These are phyloP conservation scores for Taiozyma sp. DNA, from an alignment of 1,139 yeast genomes.

Conservation along the genomic window DNA sequence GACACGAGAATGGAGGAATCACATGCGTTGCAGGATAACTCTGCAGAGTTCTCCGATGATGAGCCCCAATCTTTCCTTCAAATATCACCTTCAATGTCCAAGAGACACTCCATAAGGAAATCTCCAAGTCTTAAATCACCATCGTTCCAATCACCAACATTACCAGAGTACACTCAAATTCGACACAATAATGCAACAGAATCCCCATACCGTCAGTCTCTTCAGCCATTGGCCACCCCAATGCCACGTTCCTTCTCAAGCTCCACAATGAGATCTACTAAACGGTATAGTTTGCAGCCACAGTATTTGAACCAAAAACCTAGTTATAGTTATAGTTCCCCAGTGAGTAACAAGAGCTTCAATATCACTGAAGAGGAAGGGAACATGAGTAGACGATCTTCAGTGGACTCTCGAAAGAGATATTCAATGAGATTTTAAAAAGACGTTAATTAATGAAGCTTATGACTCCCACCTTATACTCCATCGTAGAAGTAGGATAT, in stretches of 20 bases:
- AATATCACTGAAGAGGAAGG: background rate
- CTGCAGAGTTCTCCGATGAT: constrained; percentile 18
- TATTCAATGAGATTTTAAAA: constrained; percentile 21
- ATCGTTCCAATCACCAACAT: constrained; percentile 2
- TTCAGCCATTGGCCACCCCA: constrained; percentile 7
- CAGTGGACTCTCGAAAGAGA: constrained; percentile 8
- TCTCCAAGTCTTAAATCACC: constrained; percentile 9
- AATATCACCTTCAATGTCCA: background rate
- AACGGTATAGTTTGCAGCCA: background rate
- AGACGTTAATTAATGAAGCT: background rate
- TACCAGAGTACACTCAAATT: constrained; percentile 7
- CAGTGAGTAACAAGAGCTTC: background rate
- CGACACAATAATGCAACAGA: no score
- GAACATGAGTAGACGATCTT: background rate
- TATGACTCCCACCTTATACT: no score
- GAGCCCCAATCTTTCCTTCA: constrained; percentile 1
- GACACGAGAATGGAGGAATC: constrained; percentile 4
- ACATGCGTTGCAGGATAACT: background rate
- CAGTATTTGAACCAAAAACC: background rate
- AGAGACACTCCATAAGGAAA: constrained; percentile 1
- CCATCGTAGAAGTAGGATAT: background rate
- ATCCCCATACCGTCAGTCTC: background rate
- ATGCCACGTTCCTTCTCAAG: constrained; percentile 18
- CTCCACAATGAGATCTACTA: background rate
- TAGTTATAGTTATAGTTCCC: background rate